Conservation (phyloP, 805 yeast species). For the Lipomyces mesembrius region DNA sequence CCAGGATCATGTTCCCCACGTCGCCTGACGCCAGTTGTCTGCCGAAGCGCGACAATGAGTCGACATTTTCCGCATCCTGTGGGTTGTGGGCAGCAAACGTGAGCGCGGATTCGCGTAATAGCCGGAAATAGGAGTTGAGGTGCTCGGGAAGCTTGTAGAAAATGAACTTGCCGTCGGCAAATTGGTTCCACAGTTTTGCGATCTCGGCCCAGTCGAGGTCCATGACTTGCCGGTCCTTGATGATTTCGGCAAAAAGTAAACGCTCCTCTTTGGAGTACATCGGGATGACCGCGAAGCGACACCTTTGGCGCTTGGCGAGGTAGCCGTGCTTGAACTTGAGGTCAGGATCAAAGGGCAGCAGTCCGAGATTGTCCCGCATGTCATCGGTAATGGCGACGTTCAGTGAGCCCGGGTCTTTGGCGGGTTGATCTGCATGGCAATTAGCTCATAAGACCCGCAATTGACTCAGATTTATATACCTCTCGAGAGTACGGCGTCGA, state of each 20-base stretch:
- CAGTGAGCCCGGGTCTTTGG: conserved; percentile 12
- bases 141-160: conserved; percentile 34
- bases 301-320: conserved; percentile 30
- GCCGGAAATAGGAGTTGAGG: conserved; percentile 19
- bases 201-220: conserved; percentile 15
- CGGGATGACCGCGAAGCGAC: conserved; percentile 33
- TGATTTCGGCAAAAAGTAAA: conserved; percentile 23
- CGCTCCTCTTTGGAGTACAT: conserved; percentile 34
- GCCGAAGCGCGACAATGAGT: background rate
- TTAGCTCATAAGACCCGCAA: background rate
- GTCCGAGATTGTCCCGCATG: conserved; percentile 14
- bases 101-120: conserved; percentile 19
- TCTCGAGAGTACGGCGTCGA: conserved; percentile 2
- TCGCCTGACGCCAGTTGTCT: conserved; percentile 14
- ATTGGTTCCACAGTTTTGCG: conserved; percentile 26
- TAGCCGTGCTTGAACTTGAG: conserved; percentile 28
- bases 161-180: conserved; percentile 25
- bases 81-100: conserved; percentile 1
- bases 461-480: conserved; percentile 4
- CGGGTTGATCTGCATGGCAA: background rate
- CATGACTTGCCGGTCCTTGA: conserved; percentile 11
- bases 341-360: conserved; percentile 28
- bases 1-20: conserved; percentile 14
- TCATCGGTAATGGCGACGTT: conserved; percentile 20
- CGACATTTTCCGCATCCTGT: conserved; percentile 2